Conservation (phyloP, 805 yeast species). For the Huiozyma sinensis region DNA sequence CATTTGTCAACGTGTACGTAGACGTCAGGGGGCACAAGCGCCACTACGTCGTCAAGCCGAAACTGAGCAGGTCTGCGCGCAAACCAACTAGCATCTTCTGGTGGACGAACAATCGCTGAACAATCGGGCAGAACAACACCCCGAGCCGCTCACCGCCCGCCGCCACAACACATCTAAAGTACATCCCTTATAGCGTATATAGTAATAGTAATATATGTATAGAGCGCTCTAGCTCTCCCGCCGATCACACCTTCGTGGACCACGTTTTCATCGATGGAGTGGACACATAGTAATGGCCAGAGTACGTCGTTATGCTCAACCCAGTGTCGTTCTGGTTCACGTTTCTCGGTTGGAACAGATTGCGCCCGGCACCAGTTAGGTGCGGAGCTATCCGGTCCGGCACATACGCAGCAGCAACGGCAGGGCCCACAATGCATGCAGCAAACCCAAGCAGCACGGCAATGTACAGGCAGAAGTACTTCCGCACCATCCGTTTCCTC, state of each 20-base stretch:
- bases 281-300: slow-evolving; percentile 32
- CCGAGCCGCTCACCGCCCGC: no score
- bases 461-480: slow-evolving; percentile 76
- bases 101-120: no score
- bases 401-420: slow-evolving; percentile 60
- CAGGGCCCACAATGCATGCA: slow-evolving; percentile 81
- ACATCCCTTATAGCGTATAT: no score
- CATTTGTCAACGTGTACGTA: slow-evolving; percentile 59
- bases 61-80: slow-evolving; percentile 24
- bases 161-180: no score
- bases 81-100: no score
- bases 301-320: slow-evolving; percentile 26
- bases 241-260: slow-evolving; percentile 35
- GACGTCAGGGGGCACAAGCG: slow-evolving; percentile 67
- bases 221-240: not conserved
- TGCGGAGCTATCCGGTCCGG: slow-evolving; percentile 23
- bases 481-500: slow-evolving; percentile 93
- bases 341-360: slow-evolving; percentile 84
- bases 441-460: slow-evolving; percentile 56
- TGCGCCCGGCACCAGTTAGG: slow-evolving; percentile 36
- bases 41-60: slow-evolving; percentile 60
- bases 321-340: slow-evolving; percentile 79
- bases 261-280: slow-evolving; percentile 45
- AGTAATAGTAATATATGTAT: no score
- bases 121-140: no score